Percentiles rank a stretch among this genome's conserved stretches.
Conservation (phyloP, 1,284 basidiomycete genomes). For the Moesziomyces sp. region DNA sequence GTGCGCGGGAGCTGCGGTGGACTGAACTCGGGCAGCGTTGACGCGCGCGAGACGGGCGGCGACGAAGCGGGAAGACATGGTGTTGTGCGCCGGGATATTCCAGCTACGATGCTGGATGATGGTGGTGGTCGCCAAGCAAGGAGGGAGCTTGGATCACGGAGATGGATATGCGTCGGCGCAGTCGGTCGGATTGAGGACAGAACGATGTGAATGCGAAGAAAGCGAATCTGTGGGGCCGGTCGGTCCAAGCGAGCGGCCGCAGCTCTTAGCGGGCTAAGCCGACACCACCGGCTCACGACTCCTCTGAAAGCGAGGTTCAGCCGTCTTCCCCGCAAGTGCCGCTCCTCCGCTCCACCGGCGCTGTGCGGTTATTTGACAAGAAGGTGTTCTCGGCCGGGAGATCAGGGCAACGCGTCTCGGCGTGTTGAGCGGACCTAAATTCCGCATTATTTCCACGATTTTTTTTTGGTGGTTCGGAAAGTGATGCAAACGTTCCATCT, state of each 20-base stretch:
- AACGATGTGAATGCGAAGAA: neutral
- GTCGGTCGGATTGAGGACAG: too few relatives aligned
- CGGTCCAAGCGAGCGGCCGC: neutral
- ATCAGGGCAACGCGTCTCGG: too few relatives aligned
- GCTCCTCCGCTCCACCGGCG: neutral
- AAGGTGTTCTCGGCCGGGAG: neutral
- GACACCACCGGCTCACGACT: neutral
- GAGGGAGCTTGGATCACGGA: too few relatives aligned
- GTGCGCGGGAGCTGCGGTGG: conserved; percentile 11
- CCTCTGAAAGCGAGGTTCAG: conserved; percentile 16
- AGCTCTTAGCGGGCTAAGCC: conserved; percentile 7
- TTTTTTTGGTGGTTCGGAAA: neutral
- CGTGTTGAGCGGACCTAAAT: neutral
- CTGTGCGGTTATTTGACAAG: neutral
- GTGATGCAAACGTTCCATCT: neutral
- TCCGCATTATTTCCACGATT: neutral
- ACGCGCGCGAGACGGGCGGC: conserved; percentile 41
- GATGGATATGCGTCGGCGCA: too few relatives aligned
- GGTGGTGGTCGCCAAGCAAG: neutral
- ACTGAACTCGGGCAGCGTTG: conserved; percentile 33
- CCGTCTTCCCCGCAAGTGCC: conserved; percentile 39
- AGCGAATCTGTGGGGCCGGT: neutral
- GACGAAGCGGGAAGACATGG: conserved; percentile 35
- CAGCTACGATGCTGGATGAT: neutral
- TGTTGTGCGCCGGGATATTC: conserved; percentile 6